phyloP scores from a whole-genome alignment of 2,329 filamentous ascomycete genomes.

The Alternaria gaisen region DNA sequence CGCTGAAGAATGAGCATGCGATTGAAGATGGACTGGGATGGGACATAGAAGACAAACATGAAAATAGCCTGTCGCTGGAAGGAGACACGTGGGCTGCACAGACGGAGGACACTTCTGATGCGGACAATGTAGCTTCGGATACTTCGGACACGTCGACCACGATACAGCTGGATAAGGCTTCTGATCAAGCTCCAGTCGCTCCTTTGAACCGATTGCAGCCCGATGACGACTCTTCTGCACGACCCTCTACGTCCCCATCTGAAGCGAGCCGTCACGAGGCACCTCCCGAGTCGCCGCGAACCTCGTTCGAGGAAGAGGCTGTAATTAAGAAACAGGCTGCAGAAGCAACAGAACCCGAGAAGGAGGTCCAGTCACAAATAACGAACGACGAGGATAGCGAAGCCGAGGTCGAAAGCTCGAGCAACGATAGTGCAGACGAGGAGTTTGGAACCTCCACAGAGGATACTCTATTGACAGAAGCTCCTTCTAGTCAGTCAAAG shows the following conservation, averaged over 20 bases:
- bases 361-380: neutral
- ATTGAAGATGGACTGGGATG: slow-evolving; percentile 10
- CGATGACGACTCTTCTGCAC: slow-evolving; percentile 46
- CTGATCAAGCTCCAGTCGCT: slow-evolving; percentile 8
- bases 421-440: slow-evolving; percentile 10
- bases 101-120: slow-evolving; percentile 13
- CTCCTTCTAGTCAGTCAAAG: neutral
- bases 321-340: neutral
- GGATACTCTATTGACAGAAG: slow-evolving; percentile 11
- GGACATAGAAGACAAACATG: slow-evolving; percentile 3
- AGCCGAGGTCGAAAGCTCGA: neutral
- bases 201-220: slow-evolving; percentile 16
- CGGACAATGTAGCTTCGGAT: slow-evolving; percentile 36
- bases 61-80: neutral
- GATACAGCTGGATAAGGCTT: slow-evolving; percentile 32
- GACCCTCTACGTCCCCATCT: slow-evolving; percentile 49
- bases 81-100: slow-evolving; percentile 25
- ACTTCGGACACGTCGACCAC: slow-evolving; percentile 46
- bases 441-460: slow-evolving; percentile 13
- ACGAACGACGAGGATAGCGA: neutral
- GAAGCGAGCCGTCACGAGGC: slow-evolving; percentile 45
- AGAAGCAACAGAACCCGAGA: neutral
- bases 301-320: slow-evolving; percentile 47
- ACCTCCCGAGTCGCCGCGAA: slow-evolving; percentile 45
- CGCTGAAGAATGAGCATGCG: neutral